Percentiles rank a stretch among this genome's conserved stretches.
Conservation (phyloP, 2,329 filamentous ascomycete genomes). For the Fusarium pilosicola region DNA sequence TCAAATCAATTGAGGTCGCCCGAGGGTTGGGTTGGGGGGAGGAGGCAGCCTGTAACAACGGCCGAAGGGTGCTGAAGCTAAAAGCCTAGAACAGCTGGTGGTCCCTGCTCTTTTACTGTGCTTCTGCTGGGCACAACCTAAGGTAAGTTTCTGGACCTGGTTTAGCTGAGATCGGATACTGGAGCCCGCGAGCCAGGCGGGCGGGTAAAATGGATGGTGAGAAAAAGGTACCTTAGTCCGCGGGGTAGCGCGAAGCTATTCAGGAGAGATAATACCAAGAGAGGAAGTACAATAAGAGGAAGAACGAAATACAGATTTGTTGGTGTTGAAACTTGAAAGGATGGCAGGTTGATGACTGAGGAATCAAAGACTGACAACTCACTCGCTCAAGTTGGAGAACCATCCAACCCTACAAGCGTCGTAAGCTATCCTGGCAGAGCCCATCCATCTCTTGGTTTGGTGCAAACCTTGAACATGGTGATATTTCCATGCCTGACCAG, state of each 20-base stretch:
- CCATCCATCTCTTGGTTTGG: background rate
- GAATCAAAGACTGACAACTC: background rate
- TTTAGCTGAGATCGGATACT: constrained; percentile 22
- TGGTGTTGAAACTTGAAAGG: constrained; percentile 16
- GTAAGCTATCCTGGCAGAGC: constrained; percentile 1
- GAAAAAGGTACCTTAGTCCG: background rate
- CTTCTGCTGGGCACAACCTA: background rate
- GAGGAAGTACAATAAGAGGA: background rate
- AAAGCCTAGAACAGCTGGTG: constrained; percentile 9
- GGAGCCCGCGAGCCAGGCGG: constrained; percentile 36
- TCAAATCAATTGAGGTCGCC: background rate
- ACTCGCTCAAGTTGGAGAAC: background rate
- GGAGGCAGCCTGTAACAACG: constrained; percentile 5
- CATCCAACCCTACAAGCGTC: constrained; percentile 3
- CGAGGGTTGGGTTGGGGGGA: constrained; percentile 4
- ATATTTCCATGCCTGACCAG: background rate
- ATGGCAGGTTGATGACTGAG: constrained; percentile 12
- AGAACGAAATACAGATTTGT: background rate
- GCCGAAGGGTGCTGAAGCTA: background rate
- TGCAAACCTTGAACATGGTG: background rate
- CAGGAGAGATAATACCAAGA: background rate
- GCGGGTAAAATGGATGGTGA: constrained; percentile 31
- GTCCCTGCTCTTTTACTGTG: constrained; percentile 6
- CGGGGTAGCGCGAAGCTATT: constrained; percentile 29
- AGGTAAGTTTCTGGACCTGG: background rate